phyloP scores from a whole-genome alignment of 345 rosid genomes.

The Hirschfeldia incana region DNA sequence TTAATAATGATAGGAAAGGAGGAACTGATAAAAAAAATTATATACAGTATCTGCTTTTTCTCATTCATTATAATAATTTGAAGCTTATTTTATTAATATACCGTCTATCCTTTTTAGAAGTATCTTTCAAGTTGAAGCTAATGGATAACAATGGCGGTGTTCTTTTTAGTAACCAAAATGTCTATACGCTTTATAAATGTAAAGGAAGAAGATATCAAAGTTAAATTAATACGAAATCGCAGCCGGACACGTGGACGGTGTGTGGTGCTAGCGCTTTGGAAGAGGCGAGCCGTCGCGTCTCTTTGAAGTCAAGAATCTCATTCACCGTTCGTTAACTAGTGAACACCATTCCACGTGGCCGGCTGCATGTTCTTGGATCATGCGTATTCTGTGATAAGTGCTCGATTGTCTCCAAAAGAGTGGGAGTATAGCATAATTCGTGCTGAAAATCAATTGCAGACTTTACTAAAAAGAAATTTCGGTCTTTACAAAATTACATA shows the following conservation, averaged over 20 bases:
- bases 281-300: neutral
- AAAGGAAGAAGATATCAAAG: neutral
- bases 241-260: neutral
- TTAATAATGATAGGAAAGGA: neutral
- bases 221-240: neutral
- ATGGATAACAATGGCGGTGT: slow-evolving; percentile 29
- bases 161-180: neutral
- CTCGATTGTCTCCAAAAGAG: neutral
- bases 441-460: neutral
- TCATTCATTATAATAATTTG: neutral
- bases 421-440: neutral
- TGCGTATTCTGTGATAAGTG: neutral
- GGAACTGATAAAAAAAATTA: neutral
- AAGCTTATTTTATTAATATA: neutral
- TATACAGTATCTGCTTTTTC: too few species aligned
- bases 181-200: neutral
- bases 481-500: neutral
- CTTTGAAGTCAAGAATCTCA: neutral
- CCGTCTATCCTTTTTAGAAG: neutral
- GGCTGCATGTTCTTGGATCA: slow-evolving; percentile 13
- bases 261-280: neutral
- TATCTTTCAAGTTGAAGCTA: neutral
- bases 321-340: neutral
- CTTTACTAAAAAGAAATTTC: neutral
- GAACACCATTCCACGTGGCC: slow-evolving; percentile 26